Conservation (phyloP, 208 protist species). For the Crithidia expoeki region DNA sequence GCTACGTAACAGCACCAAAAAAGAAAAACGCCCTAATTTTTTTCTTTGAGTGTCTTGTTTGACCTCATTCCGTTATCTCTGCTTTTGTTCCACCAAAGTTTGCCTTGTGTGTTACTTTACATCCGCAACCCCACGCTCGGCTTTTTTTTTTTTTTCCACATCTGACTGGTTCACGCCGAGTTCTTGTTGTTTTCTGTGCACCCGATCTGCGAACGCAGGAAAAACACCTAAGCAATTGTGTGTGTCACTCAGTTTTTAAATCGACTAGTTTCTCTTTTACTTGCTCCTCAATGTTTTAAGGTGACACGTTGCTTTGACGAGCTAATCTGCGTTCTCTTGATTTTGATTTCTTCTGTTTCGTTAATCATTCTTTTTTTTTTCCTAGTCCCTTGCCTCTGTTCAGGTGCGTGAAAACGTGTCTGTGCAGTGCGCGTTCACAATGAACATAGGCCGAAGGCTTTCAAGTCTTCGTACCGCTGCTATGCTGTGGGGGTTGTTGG, state of each 20-base stretch:
- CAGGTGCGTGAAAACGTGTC: not conserved
- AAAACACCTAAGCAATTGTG: no score
- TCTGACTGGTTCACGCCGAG: no score
- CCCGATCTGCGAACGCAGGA: no score
- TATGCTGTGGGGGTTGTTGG: not conserved
- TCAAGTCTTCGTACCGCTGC: conserved; percentile 1
- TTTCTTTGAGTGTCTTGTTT: not conserved
- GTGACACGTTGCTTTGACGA: not conserved
- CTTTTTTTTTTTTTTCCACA: conserved; percentile 6
- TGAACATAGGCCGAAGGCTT: not conserved
- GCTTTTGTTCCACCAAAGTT: not conserved
- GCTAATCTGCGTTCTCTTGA: not conserved
- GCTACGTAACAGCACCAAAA: not conserved
- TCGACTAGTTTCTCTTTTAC: not conserved
- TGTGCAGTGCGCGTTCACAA: not conserved
- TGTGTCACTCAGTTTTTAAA: no score
- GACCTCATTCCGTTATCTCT: no score
- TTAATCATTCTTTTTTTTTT: not conserved
- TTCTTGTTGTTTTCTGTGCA: not conserved
- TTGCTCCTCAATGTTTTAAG: not conserved
- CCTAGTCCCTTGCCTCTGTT: not conserved
- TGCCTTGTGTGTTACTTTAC: not conserved
- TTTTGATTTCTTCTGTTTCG: not conserved
- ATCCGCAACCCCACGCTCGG: no score
- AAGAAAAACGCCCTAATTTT: not conserved